Percentiles rank a stretch among this genome's conserved stretches.
Evolutionary conservation across 1,284 basidiomycete genomes (phyloP).

Genomic region (Amylostereum areolatum): DNA sequence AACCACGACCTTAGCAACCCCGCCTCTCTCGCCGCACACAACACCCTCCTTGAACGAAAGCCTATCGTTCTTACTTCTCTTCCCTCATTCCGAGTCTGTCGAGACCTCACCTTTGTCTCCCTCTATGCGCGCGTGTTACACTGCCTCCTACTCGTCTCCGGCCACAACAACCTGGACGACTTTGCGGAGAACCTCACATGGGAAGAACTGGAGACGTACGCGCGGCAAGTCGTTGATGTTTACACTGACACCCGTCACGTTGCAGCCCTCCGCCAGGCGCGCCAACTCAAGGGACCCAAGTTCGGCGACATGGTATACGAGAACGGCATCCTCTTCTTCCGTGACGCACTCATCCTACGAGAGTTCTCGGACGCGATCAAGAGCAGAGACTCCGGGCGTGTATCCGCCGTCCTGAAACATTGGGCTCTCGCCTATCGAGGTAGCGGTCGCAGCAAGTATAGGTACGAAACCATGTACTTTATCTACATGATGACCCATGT

Average conservation of each 20-base stretch:
- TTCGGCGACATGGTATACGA: conserved; percentile 31
- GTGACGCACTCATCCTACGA: conserved; percentile 27
- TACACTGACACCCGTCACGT: conserved; percentile 1
- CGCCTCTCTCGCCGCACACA: conserved; percentile 1
- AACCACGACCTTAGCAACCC: conserved; percentile 5
- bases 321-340: conserved; percentile 28
- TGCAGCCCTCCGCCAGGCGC: conserved; percentile 10
- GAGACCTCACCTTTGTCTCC: conserved; percentile 30
- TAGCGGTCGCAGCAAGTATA: conserved; percentile 31
- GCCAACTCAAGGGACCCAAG: conserved; percentile 13
- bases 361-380: conserved; percentile 31
- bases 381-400: conserved; percentile 27
- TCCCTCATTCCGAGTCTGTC: conserved; percentile 25
- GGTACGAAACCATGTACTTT: conserved; percentile 31
- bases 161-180: conserved; percentile 13
- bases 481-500: conserved; percentile 32
- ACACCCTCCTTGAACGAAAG: conserved; percentile 18
- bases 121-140: conserved; percentile 29
- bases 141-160: conserved; percentile 26
- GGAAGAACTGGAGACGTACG: conserved; percentile 9
- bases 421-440: conserved; percentile 27
- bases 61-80: conserved; percentile 27
- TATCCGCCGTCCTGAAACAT: conserved; percentile 27
- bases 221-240: background rate
- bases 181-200: conserved; percentile 17